Evolutionary conservation across 106 monocot genomes (phyloP), one percentile per base, ranked within the genome.

Genomic region (Agapanthus africanus): DNA sequence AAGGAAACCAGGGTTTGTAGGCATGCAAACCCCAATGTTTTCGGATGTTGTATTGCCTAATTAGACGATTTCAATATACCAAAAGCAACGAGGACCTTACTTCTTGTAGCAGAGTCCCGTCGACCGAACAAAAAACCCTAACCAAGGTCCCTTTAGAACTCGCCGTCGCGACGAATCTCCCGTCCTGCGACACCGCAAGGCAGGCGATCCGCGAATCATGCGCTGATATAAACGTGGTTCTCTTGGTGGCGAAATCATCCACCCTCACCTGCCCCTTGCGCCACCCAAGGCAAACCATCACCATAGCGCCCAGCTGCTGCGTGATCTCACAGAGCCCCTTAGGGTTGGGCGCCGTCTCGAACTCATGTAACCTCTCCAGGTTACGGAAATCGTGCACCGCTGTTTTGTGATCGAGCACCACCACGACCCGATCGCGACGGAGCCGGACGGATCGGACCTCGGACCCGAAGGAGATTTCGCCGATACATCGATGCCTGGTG

Each of bases 191-290:
- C 32, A 95, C 59, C 6, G 88, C 91, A 41, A 95, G 85, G 36
- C 85, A 88, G 0, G 91, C 87, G 10, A 95, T 86, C 69, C 95
- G 85, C 9, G 95, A 95, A 50, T 91, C 88, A 42, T 95, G 95
- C 0, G 95, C 95, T 83, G 88, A 78, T 59, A 95, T 86, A 21
- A 95, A 95, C 80, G 88, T 91, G 54, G 95, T 95, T 70, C 70
- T 71, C 74, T 73, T 69, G 1, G 90, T 69, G 1, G 83, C 88
- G 11, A 91, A 95, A 64, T 91, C 88, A 69, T 95, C 95, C 56
- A 95, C 83, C 76, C 95, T 83, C 28, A 95, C 78, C 79, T 95
- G 95, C 42, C 95, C 95, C 65, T 95, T 95, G 81, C 91, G 95
- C 0, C 85, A 85, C n/a, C 95, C 95, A 8, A 88, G 95, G 65